Conservation (phyloP, 805 yeast genomes). For the Saccharomyces mikatae region DNA sequence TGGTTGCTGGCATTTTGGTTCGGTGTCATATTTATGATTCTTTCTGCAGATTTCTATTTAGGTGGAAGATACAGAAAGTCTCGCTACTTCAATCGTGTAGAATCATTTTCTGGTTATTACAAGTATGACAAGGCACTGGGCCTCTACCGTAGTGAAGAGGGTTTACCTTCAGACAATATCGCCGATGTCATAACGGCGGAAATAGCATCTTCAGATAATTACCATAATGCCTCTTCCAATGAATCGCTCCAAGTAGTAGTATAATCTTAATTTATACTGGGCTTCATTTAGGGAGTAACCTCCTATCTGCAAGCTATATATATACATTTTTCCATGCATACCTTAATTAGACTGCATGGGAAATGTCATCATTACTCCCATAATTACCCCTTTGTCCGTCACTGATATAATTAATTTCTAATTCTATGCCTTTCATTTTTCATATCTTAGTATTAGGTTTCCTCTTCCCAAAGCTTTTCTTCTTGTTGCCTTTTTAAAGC, state of each 20-base stretch:
- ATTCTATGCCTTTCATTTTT: neutral
- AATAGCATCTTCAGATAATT: neutral
- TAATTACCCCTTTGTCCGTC: neutral
- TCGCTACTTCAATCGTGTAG: constrained; percentile 24
- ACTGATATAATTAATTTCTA: neutral
- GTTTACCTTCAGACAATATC: neutral
- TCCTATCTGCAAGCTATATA: neutral
- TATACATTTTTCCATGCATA: neutral
- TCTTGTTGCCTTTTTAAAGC: neutral
- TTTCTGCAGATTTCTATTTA: constrained; percentile 65
- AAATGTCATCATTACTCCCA: neutral
- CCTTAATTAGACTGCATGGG: neutral
- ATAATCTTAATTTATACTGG: neutral
- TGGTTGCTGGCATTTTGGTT: constrained; percentile 87
- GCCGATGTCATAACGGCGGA: neutral
- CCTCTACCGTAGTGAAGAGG: neutral
- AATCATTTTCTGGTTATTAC: constrained; percentile 23
- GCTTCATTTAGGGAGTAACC: neutral
- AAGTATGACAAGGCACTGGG: constrained; percentile 19
- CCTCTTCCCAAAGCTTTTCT: neutral
- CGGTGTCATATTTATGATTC: constrained; percentile 54
- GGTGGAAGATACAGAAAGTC: constrained; percentile 37
- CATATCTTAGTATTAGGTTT: neutral
- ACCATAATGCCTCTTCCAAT: neutral
- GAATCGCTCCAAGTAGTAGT: neutral